A percentile compares a stretch with the other conserved stretches of the same genome.
phyloP scores from a whole-genome alignment of 176 grass and related monocot genomes.

The Carex kokanica region DNA sequence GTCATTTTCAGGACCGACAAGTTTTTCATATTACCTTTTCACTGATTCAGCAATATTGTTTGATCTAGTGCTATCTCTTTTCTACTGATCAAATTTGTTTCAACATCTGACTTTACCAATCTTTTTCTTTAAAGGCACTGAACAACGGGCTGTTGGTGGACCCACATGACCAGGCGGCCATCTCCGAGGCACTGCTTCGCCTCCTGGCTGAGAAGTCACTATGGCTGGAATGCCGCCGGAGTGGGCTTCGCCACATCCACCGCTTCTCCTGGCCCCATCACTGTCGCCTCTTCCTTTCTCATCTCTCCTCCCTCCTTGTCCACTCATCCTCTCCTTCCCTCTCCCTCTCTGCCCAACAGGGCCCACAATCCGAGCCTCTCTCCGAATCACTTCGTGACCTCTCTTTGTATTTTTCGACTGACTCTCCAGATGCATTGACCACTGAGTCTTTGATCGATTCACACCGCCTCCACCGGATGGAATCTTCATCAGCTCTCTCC shows the following conservation, averaged over 20 bases:
- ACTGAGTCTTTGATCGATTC: constrained; percentile 62
- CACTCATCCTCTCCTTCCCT: constrained; percentile 40
- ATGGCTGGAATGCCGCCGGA: constrained; percentile 81
- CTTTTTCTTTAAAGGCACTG: constrained; percentile 36
- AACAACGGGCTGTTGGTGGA: constrained; percentile 81
- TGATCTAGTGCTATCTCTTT: background rate
- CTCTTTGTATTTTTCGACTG: constrained; percentile 64
- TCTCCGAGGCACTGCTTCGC: constrained; percentile 61
- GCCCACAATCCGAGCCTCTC: constrained; percentile 36
- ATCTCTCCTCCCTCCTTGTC: constrained; percentile 41
- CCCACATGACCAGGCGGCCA: constrained; percentile 61
- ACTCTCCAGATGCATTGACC: constrained; percentile 34
- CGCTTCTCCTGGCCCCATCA: constrained; percentile 98
- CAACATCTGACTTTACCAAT: background rate
- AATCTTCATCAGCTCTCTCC: background rate
- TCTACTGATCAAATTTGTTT: background rate
- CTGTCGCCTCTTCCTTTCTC: constrained; percentile 87
- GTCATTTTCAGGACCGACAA: background rate
- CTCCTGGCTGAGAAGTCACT: constrained; percentile 71
- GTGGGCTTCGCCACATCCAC: constrained; percentile 90
- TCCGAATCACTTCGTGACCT: constrained; percentile 80
- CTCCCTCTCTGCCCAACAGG: constrained; percentile 26
- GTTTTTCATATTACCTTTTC: background rate
- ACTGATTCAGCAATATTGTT: background rate
- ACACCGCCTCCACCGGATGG: constrained; percentile 31